Conservation (phyloP, 305 asterid genomes). For the Withania somnifera region DNA sequence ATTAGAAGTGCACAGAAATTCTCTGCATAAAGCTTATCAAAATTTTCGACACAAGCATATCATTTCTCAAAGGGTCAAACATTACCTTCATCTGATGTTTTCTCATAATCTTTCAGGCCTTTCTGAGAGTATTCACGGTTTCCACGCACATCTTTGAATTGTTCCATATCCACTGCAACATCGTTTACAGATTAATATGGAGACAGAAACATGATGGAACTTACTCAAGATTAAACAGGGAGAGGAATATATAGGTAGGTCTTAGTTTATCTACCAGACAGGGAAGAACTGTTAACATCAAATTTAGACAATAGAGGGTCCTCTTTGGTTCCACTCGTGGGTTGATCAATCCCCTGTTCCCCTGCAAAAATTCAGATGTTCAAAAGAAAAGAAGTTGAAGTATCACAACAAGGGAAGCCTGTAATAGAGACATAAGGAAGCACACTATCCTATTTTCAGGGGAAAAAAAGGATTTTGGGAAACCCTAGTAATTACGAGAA, state of each 20-base stretch:
- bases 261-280: constrained; percentile 4
- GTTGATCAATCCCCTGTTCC: background rate
- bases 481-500: background rate
- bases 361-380: background rate
- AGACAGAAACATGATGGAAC: background rate
- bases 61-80: background rate
- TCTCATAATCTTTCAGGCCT: constrained; percentile 14
- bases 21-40: background rate
- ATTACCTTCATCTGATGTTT: background rate
- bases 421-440: background rate
- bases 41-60: background rate
- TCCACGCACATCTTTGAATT: constrained; percentile 3
- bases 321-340: background rate
- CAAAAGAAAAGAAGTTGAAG: background rate
- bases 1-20: background rate
- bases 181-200: background rate
- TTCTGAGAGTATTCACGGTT: constrained; percentile 21
- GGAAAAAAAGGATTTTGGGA: background rate
- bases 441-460: background rate
- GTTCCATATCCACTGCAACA: constrained; percentile 12
- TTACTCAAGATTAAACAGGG: constrained; percentile 2
- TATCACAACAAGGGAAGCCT: background rate
- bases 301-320: background rate
- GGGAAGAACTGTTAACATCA: background rate
- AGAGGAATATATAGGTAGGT: background rate